Evolutionary conservation across 768 basidiomycete species (phyloP), one percentile per base, ranked within the genome.

Genomic region (Porphyrellus cyaneotinctus): DNA sequence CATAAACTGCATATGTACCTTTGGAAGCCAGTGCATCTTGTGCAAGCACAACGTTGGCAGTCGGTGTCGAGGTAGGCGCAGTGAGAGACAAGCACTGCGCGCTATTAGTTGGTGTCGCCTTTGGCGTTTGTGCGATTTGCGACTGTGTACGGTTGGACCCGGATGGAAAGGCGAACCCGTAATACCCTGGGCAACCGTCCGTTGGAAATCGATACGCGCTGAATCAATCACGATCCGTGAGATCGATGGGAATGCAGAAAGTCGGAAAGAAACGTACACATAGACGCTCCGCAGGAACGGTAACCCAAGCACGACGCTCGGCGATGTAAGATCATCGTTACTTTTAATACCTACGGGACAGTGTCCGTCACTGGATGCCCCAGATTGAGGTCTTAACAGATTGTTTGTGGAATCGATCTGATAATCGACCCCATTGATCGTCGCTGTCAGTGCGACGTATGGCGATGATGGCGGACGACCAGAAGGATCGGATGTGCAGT

Each of bases 161-260:
- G 3, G 59, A 45, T 2, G 59, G 65, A 33, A 70, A 69, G 6
- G 69, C 68, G 26, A 69, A 69, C 28, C 67, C 67, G 14, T 70
- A 69, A 38, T 67, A 67, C 7, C 59, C 68, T 4, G 67, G 67
- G 41, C 67, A 70, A 30, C 45, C 31, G 4, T 41, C 65, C 4
- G 63, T 69, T 7, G 64, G 67, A 48, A 69, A 70, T 26, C 69
- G 67, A 49, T 69, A 70, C 14, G 68, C 69, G 4, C 68, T 69
- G 28, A 3, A 4, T 32, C 15, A 7, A 24, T n/a, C 17, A 23
- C 9, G 23, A 35, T 43, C 30, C 31, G 18, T 59, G 30, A 45
- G 37, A 44, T 26, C 14, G 18, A 17, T 3, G 18, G n/a, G 10
- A 33, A 15, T 31, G 24, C 2, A 24, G 2, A 6, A 20, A 6